Evolutionary conservation across 306 rosid species (phyloP).

Genomic region (Rosa multiflora): DNA sequence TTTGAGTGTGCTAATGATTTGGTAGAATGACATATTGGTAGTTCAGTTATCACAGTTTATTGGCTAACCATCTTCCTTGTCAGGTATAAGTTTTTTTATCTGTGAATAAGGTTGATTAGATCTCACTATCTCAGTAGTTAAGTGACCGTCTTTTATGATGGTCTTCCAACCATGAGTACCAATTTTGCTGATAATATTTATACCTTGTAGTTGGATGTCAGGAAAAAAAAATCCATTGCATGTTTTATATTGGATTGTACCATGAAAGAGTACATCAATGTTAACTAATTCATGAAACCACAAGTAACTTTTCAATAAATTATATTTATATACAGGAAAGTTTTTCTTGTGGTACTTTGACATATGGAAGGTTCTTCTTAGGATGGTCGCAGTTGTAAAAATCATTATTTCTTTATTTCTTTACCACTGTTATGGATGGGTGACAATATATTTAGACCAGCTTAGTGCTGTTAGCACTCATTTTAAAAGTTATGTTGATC

Average conservation of each 20-base stretch:
- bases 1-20: neutral
- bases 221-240: neutral
- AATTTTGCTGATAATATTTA: neutral
- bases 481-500: neutral
- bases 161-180: neutral
- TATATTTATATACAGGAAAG: neutral
- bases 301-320: neutral
- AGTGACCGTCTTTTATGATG: neutral
- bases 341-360: neutral
- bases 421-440: neutral
- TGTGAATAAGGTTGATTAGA: neutral
- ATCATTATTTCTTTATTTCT: neutral
- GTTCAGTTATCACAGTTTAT: neutral
- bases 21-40: neutral
- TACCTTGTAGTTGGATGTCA: neutral
- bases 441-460: too few relatives aligned
- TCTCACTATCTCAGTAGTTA: neutral
- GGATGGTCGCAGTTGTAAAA: neutral
- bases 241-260: neutral
- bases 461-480: neutral
- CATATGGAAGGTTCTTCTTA: neutral
- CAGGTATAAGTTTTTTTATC: neutral
- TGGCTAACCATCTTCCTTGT: neutral
- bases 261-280: neutral
- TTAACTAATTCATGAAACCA: neutral